Evolutionary conservation across 768 basidiomycete species (phyloP), one percentile per base, ranked within the genome.

Genomic region (Boletus subparvulus): DNA sequence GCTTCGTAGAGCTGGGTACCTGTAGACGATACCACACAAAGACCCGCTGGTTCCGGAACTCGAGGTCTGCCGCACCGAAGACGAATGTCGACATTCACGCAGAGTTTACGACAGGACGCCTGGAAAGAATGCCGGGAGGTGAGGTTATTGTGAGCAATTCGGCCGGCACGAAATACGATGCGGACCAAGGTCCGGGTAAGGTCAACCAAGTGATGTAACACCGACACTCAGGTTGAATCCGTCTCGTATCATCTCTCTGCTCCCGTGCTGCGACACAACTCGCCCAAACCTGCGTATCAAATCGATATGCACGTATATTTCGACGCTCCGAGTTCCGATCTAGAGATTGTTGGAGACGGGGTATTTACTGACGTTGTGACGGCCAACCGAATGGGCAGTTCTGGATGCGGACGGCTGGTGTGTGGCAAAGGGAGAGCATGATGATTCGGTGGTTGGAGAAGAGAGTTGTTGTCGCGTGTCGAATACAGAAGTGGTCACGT

Each of bases 111-210:
- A n/a, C 61, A 91, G 89, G 77, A 82, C 12, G 82, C 90, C 8
- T 98, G 94, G 94, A 68, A 75, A 30, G 80, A 85, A 62, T 89
- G 93, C 50, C 75, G 84, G 43, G 71, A 79, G 42, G 79, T 82
- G 78, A 84, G 26, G 80, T 99, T 58, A 84, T 98, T 44, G 95
- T 98, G 35, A 94, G 91, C 71, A 99, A 99, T 69, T 94, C 95
- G n/a, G 93, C 93, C 0, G 95, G 96, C 2, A 90, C 92, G 26
- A 80, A 77, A 54, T 78, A 85, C 54, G 92, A 92, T 60, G 77
- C 87, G 0, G 89, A 87, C 19, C 84, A 84, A 14, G 81, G 21
- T 98, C 44, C 90, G 94, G 73, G 95, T 92, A 61, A 63, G 81
- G 77, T 47, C 28, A 3, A 4, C 0, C 8, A 11, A 21, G 42